phyloP scores from a whole-genome alignment of 305 asterid species.

The Solanum chacoense region DNA sequence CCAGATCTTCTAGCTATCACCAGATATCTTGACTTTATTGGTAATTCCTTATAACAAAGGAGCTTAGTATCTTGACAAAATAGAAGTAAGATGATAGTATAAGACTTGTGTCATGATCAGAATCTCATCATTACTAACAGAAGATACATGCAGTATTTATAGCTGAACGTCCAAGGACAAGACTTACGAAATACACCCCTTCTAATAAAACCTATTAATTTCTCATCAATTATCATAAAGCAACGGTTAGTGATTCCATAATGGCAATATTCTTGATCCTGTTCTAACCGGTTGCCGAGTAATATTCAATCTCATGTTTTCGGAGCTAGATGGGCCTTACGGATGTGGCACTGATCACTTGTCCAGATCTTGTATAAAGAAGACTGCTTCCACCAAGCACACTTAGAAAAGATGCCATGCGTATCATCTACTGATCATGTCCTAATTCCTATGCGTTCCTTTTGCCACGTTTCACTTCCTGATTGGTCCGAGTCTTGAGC shows the following conservation, averaged over 20 bases:
- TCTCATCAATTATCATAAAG: neutral
- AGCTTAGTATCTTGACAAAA: neutral
- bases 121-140: neutral
- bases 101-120: neutral
- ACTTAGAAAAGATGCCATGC: neutral
- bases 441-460: neutral
- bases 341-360: neutral
- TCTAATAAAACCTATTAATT: neutral
- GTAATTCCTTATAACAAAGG: neutral
- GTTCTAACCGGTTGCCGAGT: neutral
- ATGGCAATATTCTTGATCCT: neutral
- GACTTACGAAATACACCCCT: neutral
- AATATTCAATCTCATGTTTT: neutral
- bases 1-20: neutral
- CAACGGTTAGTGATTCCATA: neutral
- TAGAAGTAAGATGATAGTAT: neutral
- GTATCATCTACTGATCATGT: neutral
- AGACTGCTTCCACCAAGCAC: neutral
- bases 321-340: neutral
- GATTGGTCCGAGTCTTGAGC: neutral
- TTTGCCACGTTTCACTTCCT: neutral
- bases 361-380: neutral
- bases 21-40: neutral
- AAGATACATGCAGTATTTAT: neutral
- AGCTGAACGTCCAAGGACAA: neutral